Evolutionary conservation across 306 rosid genomes (phyloP).

Genomic region (Sicyos baderoa): DNA sequence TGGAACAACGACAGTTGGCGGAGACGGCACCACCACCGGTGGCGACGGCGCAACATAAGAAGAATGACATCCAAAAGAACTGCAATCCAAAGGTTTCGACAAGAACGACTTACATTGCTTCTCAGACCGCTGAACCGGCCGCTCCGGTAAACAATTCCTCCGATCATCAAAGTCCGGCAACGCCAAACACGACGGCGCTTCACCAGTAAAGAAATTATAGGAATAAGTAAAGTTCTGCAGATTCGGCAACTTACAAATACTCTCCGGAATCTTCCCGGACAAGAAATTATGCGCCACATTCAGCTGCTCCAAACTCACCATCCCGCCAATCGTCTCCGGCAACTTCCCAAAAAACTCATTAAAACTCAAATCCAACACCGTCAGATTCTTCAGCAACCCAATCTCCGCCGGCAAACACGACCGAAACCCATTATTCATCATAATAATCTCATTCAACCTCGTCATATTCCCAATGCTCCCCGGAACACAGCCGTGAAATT

Average conservation of each 20-base stretch:
- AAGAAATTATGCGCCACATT: conserved; percentile 86
- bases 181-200: conserved; percentile 57
- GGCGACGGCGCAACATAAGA: conserved; percentile 30
- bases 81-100: conserved; percentile 72
- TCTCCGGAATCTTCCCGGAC: conserved; percentile 64
- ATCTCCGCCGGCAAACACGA: conserved; percentile 77
- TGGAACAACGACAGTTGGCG: conserved; percentile 1
- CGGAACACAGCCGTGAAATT: conserved; percentile 79
- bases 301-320: conserved; percentile 62
- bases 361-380: conserved; percentile 79
- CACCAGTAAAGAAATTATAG: conserved; percentile 75
- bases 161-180: conserved; percentile 49
- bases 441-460: conserved; percentile 61
- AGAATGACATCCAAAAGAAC: conserved; percentile 50
- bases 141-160: conserved; percentile 59
- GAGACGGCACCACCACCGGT: conserved; percentile 15
- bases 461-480: conserved; percentile 84
- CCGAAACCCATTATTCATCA: conserved; percentile 65
- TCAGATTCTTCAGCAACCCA: conserved; percentile 63
- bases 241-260: conserved; percentile 60
- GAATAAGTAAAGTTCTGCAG: conserved; percentile 71
- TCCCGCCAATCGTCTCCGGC: conserved; percentile 51
- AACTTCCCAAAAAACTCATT: conserved; percentile 67
- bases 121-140: conserved; percentile 58
- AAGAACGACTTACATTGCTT: conserved; percentile 67